phyloP scores from a whole-genome alignment of 345 rosid genomes.

The Carallia pectinifolia region DNA sequence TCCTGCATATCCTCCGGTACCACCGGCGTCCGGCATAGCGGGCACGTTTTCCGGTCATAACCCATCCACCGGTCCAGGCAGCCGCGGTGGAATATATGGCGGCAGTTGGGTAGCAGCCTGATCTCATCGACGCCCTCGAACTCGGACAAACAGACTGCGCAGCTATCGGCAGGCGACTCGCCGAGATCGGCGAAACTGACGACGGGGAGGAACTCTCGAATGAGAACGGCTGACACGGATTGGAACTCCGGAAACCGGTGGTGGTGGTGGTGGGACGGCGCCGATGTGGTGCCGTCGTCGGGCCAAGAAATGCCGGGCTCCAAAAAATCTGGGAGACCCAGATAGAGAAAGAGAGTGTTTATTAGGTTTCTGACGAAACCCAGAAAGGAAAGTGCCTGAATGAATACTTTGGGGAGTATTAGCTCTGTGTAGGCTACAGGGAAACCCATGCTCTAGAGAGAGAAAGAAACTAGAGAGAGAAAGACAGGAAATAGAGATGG shows the following conservation, averaged over 20 bases:
- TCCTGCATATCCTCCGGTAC: conserved; percentile 53
- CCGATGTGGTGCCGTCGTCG: conserved; percentile 5
- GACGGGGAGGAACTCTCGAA: conserved; percentile 63
- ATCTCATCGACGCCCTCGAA: conserved; percentile 65
- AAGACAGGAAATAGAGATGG: not conserved
- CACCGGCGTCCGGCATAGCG: conserved; percentile 58
- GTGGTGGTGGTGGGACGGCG: not conserved
- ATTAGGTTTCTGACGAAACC: conserved; percentile 48
- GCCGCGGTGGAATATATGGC: conserved; percentile 60
- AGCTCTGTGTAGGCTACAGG: conserved; percentile 75
- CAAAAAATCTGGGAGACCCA: conserved; percentile 65
- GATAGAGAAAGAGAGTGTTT: conserved; percentile 39
- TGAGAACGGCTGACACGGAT: conserved; percentile 50
- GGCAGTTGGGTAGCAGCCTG: conserved; percentile 55
- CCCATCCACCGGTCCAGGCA: conserved; percentile 85
- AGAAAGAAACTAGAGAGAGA: not conserved
- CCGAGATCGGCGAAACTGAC: conserved; percentile 53
- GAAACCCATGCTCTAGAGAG: conserved; percentile 59
- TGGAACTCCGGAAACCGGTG: conserved; percentile 14
- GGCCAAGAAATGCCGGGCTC: conserved; percentile 64
- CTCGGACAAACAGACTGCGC: conserved; percentile 79
- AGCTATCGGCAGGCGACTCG: conserved; percentile 49
- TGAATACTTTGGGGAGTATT: conserved; percentile 59
- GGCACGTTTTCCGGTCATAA: conserved; percentile 66
- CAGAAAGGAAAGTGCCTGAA: conserved; percentile 55